Evolutionary conservation across 108 stramenopile species (phyloP), one percentile per base, ranked within the genome.

Genomic region (Bacterosira constricta): DNA sequence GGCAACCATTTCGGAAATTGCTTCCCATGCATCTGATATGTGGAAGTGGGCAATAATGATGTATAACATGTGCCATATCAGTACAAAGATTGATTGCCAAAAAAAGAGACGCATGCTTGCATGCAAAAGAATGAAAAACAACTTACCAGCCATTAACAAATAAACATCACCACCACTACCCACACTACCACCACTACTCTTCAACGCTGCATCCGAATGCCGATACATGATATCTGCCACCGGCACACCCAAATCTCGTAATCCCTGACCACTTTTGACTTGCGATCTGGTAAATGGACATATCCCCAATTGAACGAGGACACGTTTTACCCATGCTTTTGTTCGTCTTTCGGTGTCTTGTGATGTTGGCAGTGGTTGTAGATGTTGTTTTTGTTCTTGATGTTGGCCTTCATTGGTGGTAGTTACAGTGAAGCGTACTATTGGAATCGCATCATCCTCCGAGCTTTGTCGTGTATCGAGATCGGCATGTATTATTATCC

Each of bases 261-360:
- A 51, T 27, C 91, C 91, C 63, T 92, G 91, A 9, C 91, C 91
- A 55, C 81, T 83, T 63, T 79, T 84, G 13, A 58, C 77, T 7
- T 69, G 72, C 9, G 81, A 87, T 63, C 87, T 86, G 5, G 91
- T 92, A 58, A 90, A 92, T 2, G 91, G 91, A 73, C 91, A 92
- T 54, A 92, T 86, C 0, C 81, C 80, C 17, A 77, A 67, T 58
- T 88, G 75, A 0, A 93, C 91, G 55, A 93, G 59, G 8, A 93
- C 57, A 4, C 91, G 72, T 65, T 82, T 73, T 1, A 93, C 91
- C 91, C 91, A 93, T 37, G 80, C 75, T 55, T 85, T 85, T 20
- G 88, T 90, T 15, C 84, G 82, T 56, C 68, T 27, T 30, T 89
- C 83, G 26, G 86, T 73, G 17, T 82, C 69, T 17, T 66, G 6